Evolutionary conservation across 257 asterid genomes (phyloP), one percentile per base, ranked within the genome.

Genomic region (Petrea volubilis): DNA sequence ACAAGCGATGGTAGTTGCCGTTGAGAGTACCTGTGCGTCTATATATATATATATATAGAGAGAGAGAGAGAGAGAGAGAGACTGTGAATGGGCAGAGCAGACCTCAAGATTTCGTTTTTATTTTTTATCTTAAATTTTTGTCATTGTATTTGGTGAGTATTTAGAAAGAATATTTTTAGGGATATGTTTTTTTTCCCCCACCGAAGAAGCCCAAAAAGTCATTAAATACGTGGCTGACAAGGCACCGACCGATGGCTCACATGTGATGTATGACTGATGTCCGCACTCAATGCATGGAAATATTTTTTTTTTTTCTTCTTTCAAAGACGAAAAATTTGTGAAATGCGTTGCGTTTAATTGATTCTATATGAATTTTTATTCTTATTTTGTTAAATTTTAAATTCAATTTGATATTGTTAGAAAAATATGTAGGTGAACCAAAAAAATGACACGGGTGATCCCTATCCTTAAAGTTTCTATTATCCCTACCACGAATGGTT

Each of bases 1-100:
- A 15, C 20, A 68, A 74, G 38, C n/a, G 33, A 28, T 60, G 57
- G 65, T 71, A 53, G 70, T 44, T 60, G 61, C 31, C 68, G 64
- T 9, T 36, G 63, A 34, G 11, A 68, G 76, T 63, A 64, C 62
- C 69, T 15, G 23, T 52, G 62, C 67, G 61, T n/a, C 60, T 68
- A 65, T 29, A 50, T 20, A 29, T 6, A 9, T 43, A n/a, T n/a
- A n/a, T n/a, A n/a, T n/a, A n/a, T n/a, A n/a, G n/a, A n/a, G n/a
- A n/a, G n/a, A n/a, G n/a, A n/a, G n/a, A n/a, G n/a, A n/a, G n/a
- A n/a, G n/a, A n/a, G n/a, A n/a, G n/a, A n/a, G n/a, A n/a, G n/a
- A n/a, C n/a, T 6, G 28, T 7, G 43, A 25, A 23, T 13, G 1
- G 47, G 23, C 15, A 46, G 15, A 2, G 49, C 18, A 43, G 67